Base-by-base conservation (phyloP, 1,284 basidiomycete genomes). In the Meripilus lineatus region DNA sequence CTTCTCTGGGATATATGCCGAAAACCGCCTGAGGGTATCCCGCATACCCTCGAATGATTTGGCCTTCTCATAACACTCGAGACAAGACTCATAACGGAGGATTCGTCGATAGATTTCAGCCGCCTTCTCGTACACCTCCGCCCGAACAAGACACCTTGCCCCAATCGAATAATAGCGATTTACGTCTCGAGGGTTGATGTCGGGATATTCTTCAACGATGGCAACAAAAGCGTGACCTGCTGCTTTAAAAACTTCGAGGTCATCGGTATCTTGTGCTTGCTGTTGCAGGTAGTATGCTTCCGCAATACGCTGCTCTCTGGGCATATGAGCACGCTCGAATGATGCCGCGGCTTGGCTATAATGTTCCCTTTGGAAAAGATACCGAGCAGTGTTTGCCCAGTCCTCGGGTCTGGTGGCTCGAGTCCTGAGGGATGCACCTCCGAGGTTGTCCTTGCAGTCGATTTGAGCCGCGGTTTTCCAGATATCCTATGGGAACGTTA, bases 301-400 rank as follows among this genome's bases (percentile, higher is more conserved):
- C 0, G 73, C 66, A 7, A 84, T 67, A 1, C 59, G 64, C 2
- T 59, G 68, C 53, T 79, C 69, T 10, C 68, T 65, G 0, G 50
- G 59, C 21, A 68, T 56, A 2, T 51, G 59, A 2, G 84, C 84
- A 17, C 75, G 69, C 38, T 74, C 67, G 46, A 75, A 88, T 46
- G 79, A 80, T 43, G 77, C 70, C 59, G 71, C 75, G 0, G 85
- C 82, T 49, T 83, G 75, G 0, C 62, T 51, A 49, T 77, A 88
- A n/a, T 67, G 68, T 40, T 72, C 69, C 32, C 75, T 68, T 3
- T 69, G 57, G 55, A 86, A 84, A 4, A 85, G 57, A 2, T 65
- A 59, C 2, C 58, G 62, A 2, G 75, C 81, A n/a, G 65, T 70
- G 5, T 58, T 62, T 11, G 65, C 71, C 82, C 84, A 86, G 55